Conservation (phyloP, 2,329 filamentous ascomycete genomes). For the Talaromyces sp. region DNA sequence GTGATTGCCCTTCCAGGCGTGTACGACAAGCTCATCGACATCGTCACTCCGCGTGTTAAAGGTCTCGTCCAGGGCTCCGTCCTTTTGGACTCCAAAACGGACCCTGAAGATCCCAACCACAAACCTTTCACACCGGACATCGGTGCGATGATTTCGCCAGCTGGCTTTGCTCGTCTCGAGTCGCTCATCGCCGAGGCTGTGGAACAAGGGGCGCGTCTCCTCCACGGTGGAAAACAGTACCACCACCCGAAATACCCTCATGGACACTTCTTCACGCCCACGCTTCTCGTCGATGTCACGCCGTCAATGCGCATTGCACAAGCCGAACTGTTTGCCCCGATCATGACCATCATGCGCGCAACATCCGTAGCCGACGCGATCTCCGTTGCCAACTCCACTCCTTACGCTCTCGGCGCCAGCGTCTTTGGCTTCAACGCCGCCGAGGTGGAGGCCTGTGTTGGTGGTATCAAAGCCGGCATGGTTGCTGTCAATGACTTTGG, state of each 20-base stretch:
- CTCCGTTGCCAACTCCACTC: constrained; percentile 71
- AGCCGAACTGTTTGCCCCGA: constrained; percentile 86
- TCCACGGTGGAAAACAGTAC: constrained; percentile 71
- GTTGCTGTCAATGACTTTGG: constrained; percentile 95
- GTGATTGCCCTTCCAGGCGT: constrained; percentile 74
- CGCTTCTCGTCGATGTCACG: constrained; percentile 84
- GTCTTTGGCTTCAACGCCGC: constrained; percentile 71
- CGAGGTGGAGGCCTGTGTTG: constrained; percentile 60
- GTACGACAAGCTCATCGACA: constrained; percentile 66
- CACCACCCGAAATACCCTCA: constrained; percentile 65
- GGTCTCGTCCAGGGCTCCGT: constrained; percentile 70
- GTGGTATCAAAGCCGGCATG: constrained; percentile 74
- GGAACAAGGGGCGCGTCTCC: constrained; percentile 67
- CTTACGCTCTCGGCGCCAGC: constrained; percentile 80
- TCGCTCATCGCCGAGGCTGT: constrained; percentile 72
- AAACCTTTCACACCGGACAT: constrained; percentile 55
- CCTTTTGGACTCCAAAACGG: constrained; percentile 43
- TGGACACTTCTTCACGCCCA: constrained; percentile 90
- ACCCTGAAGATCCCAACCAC: constrained; percentile 12
- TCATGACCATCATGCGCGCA: constrained; percentile 80
- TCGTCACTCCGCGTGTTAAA: constrained; percentile 68
- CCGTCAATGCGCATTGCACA: constrained; percentile 80
- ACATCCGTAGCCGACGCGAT: constrained; percentile 63
- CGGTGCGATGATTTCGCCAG: constrained; percentile 81
- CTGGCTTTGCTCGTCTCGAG: constrained; percentile 71